These are phyloP conservation scores for Tillandsia fasciculata DNA, from an alignment of 176 grass and related monocot genomes.

Conservation along the genomic window DNA sequence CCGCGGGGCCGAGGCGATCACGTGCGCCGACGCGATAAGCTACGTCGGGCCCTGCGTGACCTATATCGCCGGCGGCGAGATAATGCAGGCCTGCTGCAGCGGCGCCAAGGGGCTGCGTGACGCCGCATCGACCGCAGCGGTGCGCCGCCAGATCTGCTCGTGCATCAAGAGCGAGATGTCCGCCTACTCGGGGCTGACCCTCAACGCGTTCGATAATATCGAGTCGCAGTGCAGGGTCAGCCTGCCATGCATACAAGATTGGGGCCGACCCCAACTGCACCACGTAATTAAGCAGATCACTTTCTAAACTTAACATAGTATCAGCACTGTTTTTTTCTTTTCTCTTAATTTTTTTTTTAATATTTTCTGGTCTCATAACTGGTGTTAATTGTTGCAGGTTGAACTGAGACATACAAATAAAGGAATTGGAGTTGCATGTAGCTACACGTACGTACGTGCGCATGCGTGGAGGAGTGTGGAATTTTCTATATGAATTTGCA, in stretches of 20 bases:
- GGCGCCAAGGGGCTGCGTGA: constrained; percentile 8
- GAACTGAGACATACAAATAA: too few species aligned
- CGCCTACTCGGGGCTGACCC: neutral
- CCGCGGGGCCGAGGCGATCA: neutral
- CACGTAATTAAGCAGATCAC: neutral
- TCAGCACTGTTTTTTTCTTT: too few species aligned
- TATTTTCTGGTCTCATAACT: too few species aligned
- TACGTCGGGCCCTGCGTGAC: constrained; percentile 12
- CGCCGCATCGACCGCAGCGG: neutral
- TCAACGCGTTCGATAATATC: neutral
- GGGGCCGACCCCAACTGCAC: constrained; percentile 8
- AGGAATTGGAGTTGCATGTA: too few species aligned
- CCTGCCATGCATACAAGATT: constrained; percentile 12
- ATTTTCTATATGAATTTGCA: too few species aligned
- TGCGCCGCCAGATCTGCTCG: neutral
- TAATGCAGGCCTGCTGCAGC: constrained; percentile 7
- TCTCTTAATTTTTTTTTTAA: too few species aligned
- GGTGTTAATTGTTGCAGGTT: too few species aligned
- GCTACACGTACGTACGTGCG: too few species aligned
- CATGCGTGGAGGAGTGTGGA: too few species aligned
- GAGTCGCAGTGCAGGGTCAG: neutral
- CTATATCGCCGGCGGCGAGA: neutral
- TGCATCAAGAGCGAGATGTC: constrained; percentile 2
- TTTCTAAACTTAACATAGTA: too few species aligned
- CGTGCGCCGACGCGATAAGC: neutral